These are phyloP conservation scores for Globisporangium iwayamae DNA, from an alignment of 352 stramenopile genomes.

Conservation along the genomic window DNA sequence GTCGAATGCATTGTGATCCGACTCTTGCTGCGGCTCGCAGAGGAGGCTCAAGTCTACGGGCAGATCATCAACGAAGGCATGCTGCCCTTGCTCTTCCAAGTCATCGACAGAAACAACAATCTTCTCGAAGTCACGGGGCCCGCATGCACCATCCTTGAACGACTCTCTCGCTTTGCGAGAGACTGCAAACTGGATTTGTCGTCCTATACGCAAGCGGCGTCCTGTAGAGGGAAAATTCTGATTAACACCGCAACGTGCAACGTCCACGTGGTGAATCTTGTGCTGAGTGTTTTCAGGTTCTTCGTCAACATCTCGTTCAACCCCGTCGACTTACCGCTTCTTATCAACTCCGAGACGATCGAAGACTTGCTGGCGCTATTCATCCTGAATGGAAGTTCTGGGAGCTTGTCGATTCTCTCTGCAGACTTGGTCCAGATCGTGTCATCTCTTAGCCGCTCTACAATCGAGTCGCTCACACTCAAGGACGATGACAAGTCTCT, in stretches of 20 bases:
- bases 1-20: conserved; percentile 30
- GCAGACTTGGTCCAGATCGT: conserved; percentile 46
- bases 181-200: conserved; percentile 55
- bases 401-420: conserved; percentile 29
- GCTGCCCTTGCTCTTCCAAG: conserved; percentile 41
- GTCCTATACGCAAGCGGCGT: conserved; percentile 30
- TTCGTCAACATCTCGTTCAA: conserved; percentile 56
- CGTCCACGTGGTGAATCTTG: conserved; percentile 27
- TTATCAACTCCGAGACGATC: conserved; percentile 51
- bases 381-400: conserved; percentile 29
- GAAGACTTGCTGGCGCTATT: conserved; percentile 63
- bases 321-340: conserved; percentile 35
- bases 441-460: conserved; percentile 31
- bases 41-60: conserved; percentile 40
- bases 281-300: conserved; percentile 45
- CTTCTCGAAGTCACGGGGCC: conserved; percentile 40
- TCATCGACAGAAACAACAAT: conserved; percentile 55
- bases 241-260: conserved; percentile 34
- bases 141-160: conserved; percentile 67
- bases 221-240: conserved; percentile 39
- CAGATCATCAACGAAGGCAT: conserved; percentile 60
- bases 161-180: conserved; percentile 55
- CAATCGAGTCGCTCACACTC: conserved; percentile 40
- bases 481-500: conserved; percentile 48
- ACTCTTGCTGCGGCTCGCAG: conserved; percentile 34